Base-by-base conservation (phyloP, 257 asterid species). In the Capsicum pubescens region DNA sequence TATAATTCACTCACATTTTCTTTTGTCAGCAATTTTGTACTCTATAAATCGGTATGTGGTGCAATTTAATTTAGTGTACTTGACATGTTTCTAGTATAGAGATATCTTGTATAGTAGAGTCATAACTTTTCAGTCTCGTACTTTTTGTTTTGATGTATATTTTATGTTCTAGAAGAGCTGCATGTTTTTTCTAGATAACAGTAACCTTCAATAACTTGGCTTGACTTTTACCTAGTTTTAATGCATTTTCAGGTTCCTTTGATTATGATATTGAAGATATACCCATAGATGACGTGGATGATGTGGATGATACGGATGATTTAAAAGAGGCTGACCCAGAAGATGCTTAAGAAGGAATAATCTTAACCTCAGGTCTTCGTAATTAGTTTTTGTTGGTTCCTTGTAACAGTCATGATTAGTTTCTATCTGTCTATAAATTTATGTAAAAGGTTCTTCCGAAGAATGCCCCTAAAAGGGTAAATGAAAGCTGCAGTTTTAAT, bases 211-310 rank as follows among this genome's bases (percentile, higher is more conserved):
- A 8, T 69, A 69, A 36, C 12, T 42, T 69, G 77, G 54, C 21
- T 21, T 21, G 46, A 13, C 19, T 36, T 50, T 76, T 76, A 52
- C 81, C 81, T 3, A 13, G 21, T 76, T 21, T 76, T 76, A 14
- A 5, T 83, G 42, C 77, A 42, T 44, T 61, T 76, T 84, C 91
- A 91, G 97, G 90, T 67, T 87, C 92, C 68, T 19, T 63, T 70
- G 87, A 85, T 80, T 85, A 66, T 78, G 60, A 70, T 46, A 86
- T 85, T 54, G 97, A 94, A 88, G 97, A 94, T 60, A 93, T 94
- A 85, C 93, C 94, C 76, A 89, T 93, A 59, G 97, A 93, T 68
- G 97, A 91, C 76, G 89, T 9, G 26, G 57, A 70, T 19, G 74
- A 91, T 72, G 89, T 5, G 35, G 79, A 70, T 19, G 80, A 36